phyloP scores from a whole-genome alignment of 352 stramenopile genomes.

The Globisporangium splendens region DNA sequence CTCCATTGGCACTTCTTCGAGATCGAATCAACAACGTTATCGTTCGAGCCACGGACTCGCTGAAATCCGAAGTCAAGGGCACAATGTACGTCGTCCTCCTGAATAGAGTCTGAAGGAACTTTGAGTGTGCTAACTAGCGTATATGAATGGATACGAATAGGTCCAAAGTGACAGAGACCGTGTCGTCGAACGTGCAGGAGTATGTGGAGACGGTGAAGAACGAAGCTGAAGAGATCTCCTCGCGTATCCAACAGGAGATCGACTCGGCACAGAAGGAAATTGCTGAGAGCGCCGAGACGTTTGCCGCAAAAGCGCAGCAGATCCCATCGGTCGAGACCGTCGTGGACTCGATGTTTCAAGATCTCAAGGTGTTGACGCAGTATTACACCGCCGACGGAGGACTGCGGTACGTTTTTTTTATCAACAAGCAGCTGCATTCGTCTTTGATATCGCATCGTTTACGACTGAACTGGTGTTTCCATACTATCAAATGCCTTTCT shows the following conservation, averaged over 20 bases:
- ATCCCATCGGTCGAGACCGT: neutral
- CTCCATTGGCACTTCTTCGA: constrained; percentile 36
- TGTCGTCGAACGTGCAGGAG: constrained; percentile 47
- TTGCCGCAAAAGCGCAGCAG: constrained; percentile 12
- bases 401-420: neutral
- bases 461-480: neutral
- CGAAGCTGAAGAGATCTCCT: constrained; percentile 41
- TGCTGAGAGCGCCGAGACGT: constrained; percentile 14
- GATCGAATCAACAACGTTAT: constrained; percentile 51
- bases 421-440: neutral
- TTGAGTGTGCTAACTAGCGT: neutral
- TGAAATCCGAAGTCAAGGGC: constrained; percentile 44
- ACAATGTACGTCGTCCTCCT: constrained; percentile 41
- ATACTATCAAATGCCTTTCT: neutral
- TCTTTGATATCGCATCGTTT: neutral
- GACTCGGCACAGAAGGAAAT: constrained; percentile 36
- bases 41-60: constrained; percentile 32
- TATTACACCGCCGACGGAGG: constrained; percentile 4
- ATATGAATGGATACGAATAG: constrained; percentile 23
- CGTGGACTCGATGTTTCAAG: constrained; percentile 15
- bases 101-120: neutral
- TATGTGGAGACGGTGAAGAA: constrained; percentile 60
- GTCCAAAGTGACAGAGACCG: constrained; percentile 50
- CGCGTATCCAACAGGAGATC: constrained; percentile 44
- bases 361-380: constrained; percentile 12